A percentile compares a stretch with the other conserved stretches of the same genome.
phyloP scores from a whole-genome alignment of 306 rosid species.

The Clitoria ternatea region DNA sequence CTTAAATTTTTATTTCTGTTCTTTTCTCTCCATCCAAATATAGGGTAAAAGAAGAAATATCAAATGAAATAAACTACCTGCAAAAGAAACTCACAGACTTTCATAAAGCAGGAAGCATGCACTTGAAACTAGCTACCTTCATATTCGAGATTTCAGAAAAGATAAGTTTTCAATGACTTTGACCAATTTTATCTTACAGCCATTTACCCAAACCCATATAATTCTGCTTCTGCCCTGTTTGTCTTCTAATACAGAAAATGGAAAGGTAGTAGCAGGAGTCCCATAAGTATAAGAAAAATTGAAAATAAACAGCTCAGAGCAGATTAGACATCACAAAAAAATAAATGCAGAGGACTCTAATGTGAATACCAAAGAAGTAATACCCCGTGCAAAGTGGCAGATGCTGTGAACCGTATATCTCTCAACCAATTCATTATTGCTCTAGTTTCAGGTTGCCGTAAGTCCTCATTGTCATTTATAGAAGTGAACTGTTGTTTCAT shows the following conservation, averaged over 20 bases:
- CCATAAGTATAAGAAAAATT: neutral
- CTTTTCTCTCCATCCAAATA: neutral
- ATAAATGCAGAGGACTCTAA: neutral
- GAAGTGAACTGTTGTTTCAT: constrained; percentile 57
- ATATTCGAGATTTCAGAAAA: neutral
- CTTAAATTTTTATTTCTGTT: neutral
- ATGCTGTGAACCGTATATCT: constrained; percentile 76
- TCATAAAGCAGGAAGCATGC: constrained; percentile 10
- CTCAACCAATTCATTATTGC: constrained; percentile 89
- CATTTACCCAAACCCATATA: constrained; percentile 8
- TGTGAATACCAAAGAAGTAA: constrained; percentile 21
- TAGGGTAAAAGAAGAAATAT: neutral
- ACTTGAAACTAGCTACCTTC: neutral
- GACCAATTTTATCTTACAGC: neutral
- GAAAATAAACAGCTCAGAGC: constrained; percentile 10
- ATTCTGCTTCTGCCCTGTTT: neutral
- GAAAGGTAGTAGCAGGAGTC: constrained; percentile 5
- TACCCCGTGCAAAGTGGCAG: constrained; percentile 99
- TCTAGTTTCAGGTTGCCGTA: constrained; percentile 84
- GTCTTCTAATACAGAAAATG: constrained; percentile 8
- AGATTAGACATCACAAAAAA: neutral
- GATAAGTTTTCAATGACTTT: constrained; percentile 1
- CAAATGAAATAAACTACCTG: neutral
- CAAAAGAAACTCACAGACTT: neutral
- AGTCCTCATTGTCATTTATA: constrained; percentile 49